phyloP scores from a whole-genome alignment of 177 flowering plant genomes.

The Telopea speciosissima region DNA sequence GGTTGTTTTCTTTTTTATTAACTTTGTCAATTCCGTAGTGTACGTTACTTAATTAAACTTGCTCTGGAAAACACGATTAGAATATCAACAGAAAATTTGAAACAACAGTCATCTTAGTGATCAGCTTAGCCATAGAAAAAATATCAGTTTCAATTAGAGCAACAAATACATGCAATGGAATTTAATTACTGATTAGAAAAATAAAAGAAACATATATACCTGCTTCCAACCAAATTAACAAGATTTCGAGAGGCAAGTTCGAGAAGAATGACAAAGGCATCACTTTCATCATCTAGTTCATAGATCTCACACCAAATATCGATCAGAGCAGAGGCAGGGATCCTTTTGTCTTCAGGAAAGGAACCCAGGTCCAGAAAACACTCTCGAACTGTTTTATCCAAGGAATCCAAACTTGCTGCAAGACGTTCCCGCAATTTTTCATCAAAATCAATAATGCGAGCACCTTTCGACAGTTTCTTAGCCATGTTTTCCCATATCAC shows the following conservation, averaged over 20 bases:
- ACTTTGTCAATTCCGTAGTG: too few species aligned
- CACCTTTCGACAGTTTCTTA: constrained; percentile 15
- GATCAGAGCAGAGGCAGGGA: constrained; percentile 29
- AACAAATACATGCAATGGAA: not conserved
- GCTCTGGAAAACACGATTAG: too few species aligned
- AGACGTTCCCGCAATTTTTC: constrained; percentile 24
- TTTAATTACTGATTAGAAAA: not conserved
- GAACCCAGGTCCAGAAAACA: constrained; percentile 32
- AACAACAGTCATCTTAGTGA: too few species aligned
- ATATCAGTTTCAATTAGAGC: too few species aligned
- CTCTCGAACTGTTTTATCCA: constrained; percentile 22
- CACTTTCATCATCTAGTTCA: constrained; percentile 20
- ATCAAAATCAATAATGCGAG: constrained; percentile 18
- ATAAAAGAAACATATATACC: constrained; percentile 14
- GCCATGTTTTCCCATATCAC: constrained; percentile 22
- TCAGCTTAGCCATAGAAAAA: too few species aligned
- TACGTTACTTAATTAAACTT: too few species aligned
- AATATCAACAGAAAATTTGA: too few species aligned
- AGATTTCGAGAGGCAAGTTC: constrained; percentile 24
- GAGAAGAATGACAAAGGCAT: constrained; percentile 14
- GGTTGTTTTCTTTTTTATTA: too few species aligned
- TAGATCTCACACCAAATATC: constrained; percentile 36
- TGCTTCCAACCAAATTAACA: constrained; percentile 22
- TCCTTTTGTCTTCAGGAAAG: constrained; percentile 1
- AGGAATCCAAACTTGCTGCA: constrained; percentile 25